Evolutionary conservation across 495 filamentous ascomycete genomes (phyloP).

Genomic region (Aspergillus indologenus): DNA sequence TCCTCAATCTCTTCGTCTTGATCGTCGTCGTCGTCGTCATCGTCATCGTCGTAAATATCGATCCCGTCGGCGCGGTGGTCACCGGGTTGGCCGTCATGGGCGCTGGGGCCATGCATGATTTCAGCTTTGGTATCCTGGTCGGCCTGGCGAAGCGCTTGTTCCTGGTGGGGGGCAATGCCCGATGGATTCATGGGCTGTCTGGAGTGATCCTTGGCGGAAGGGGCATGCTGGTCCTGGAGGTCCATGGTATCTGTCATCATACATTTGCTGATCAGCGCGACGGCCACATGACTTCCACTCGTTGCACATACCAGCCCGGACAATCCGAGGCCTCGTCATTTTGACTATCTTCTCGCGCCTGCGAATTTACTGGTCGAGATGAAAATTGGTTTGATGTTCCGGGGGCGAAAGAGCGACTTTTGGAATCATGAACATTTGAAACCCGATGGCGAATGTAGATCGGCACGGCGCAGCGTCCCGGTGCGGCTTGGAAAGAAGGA

Average conservation of each 20-base stretch:
- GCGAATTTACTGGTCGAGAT: constrained; percentile 17
- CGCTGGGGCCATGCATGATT: constrained; percentile 50
- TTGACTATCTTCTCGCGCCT: constrained; percentile 13
- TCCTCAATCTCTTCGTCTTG: constrained; percentile 33
- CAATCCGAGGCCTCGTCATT: constrained; percentile 75
- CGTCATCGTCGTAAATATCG: constrained; percentile 37
- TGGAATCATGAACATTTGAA: constrained; percentile 8
- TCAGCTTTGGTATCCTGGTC: constrained; percentile 71
- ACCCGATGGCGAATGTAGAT: constrained; percentile 8
- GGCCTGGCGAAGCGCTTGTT: constrained; percentile 74
- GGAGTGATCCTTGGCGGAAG: constrained; percentile 77
- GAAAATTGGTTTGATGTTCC: constrained; percentile 1
- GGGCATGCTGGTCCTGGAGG: constrained; percentile 78
- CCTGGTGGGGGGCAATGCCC: constrained; percentile 79
- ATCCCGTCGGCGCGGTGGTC: constrained; percentile 47
- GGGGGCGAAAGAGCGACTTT: constrained; percentile 12
- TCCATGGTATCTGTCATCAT: constrained; percentile 78
- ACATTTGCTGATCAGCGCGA: not conserved
- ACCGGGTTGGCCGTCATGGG: constrained; percentile 40
- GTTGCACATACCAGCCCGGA: constrained; percentile 66
- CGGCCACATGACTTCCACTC: not conserved
- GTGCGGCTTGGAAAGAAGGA: constrained; percentile 6
- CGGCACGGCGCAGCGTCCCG: constrained; percentile 8
- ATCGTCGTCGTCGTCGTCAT: constrained; percentile 36
- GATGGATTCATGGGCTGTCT: constrained; percentile 51